These are phyloP conservation scores for Metarhizium humberi DNA, from an alignment of 2,329 filamentous ascomycete genomes.

Conservation along the genomic window DNA sequence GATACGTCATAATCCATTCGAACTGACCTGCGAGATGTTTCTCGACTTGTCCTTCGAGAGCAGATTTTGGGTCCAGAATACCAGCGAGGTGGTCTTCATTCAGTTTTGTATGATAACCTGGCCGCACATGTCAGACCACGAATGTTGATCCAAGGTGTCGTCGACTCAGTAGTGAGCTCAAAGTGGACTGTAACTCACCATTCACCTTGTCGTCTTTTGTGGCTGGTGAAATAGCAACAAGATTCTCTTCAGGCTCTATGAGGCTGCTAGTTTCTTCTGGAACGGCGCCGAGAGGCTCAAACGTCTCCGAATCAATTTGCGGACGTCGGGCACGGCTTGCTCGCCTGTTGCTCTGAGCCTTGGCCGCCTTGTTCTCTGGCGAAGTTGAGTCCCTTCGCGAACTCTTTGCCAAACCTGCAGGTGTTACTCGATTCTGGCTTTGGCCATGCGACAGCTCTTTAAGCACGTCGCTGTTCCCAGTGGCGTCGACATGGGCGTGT, in stretches of 20 bases:
- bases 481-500: not conserved
- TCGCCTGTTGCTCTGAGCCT: constrained; percentile 10
- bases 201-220: not conserved
- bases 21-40: constrained; percentile 40
- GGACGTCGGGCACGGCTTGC: constrained; percentile 18
- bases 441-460: constrained; percentile 4
- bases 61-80: not conserved
- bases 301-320: constrained; percentile 20
- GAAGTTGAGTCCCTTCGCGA: not conserved
- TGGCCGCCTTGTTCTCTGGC: constrained; percentile 7
- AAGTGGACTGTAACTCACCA: not conserved
- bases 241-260: not conserved
- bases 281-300: constrained; percentile 24
- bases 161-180: not conserved
- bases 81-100: not conserved
- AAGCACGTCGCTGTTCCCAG: constrained; percentile 1
- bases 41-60: constrained; percentile 20
- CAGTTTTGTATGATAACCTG: not conserved
- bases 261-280: constrained; percentile 17
- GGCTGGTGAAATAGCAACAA: not conserved
- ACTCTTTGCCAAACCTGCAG: not conserved
- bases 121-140: not conserved
- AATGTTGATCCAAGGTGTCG: not conserved
- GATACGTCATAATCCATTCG: constrained; percentile 37
- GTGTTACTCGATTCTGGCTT: not conserved